Evolutionary conservation across 257 asterid genomes (phyloP), one percentile per base, ranked within the genome.

Genomic region (Gardenia jasminoides): DNA sequence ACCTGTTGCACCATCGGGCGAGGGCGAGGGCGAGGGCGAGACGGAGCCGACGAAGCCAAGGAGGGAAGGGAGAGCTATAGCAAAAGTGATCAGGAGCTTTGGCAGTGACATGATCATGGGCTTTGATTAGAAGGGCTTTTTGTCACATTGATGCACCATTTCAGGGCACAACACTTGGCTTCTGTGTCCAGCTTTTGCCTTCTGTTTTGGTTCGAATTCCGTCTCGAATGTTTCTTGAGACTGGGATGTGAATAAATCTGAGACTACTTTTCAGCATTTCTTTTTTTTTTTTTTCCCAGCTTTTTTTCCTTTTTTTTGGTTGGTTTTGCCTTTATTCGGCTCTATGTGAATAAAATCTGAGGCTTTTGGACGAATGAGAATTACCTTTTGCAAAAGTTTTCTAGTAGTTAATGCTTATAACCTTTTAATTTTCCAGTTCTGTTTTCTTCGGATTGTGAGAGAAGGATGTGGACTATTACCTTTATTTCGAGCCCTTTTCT

Each of bases 71-170:
- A 59, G 54, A 36, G 83, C 12, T 11, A 2, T 43, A 74, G 81
- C 67, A 36, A 30, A 81, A 76, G 81, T 70, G 62, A 80, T 88
- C 71, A 83, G 82, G 86, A 74, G 65, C 77, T 75, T 81, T 50
- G 90, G 85, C 67, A 85, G 75, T 52, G 85, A 79, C 61, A 67
- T 88, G 91, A 81, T 77, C 74, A 80, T 81, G 85, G 85, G 74
- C 24, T 78, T 82, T 76, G 85, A 81, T 80, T 87, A 85, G 79
- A 64, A 62, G 19, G 58, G 61, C 30, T 2, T 46, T 39, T 41
- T 41, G 78, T 58, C 44, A 68, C 15, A 6, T 10, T 3, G 10
- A 62, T 76, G 56, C 58, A 15, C 33, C 66, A 59, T 77, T 56
- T 74, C 52, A 3, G 16, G 20, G 10, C 58, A 24, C 9, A 11